Evolutionary conservation across 352 stramenopile species (phyloP).

Genomic region (Phytopythium aichiense): DNA sequence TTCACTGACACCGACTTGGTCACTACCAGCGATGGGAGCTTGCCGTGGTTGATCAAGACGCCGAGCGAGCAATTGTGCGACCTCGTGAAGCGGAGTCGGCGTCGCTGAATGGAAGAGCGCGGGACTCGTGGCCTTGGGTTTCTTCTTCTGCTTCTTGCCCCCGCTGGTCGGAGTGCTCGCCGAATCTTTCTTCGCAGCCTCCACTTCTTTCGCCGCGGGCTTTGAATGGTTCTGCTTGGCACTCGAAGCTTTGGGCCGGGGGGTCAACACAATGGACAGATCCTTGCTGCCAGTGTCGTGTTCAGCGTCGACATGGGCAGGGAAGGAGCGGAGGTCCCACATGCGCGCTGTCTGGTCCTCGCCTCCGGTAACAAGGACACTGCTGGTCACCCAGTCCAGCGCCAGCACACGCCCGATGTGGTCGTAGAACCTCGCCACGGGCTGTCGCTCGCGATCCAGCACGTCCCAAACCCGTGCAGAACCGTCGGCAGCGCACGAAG

Average conservation of each 20-base stretch:
- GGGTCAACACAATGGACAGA: not conserved
- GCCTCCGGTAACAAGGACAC: constrained; percentile 44
- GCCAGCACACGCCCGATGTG: constrained; percentile 56
- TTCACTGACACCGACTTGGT: too few species aligned
- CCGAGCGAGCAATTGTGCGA: constrained; percentile 3
- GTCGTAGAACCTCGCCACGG: constrained; percentile 27
- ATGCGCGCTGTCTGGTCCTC: constrained; percentile 68
- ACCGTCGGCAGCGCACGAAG: constrained; percentile 51
- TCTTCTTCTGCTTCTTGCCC: constrained; percentile 8
- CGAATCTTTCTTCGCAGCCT: not conserved
- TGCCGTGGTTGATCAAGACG: not conserved
- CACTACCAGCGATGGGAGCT: not conserved
- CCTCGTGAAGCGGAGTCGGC: constrained; percentile 13
- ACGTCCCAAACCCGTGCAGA: constrained; percentile 55
- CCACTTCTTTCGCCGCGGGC: not conserved
- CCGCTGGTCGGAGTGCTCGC: too few species aligned
- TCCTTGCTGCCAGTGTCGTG: not conserved
- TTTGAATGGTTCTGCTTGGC: not conserved
- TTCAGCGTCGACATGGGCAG: not conserved
- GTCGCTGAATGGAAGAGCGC: constrained; percentile 18
- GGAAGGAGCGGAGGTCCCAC: constrained; percentile 37
- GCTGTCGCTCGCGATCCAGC: constrained; percentile 6
- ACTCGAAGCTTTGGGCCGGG: not conserved
- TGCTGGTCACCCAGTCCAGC: constrained; percentile 45
- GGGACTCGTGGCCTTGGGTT: constrained; percentile 20